Conservation (phyloP, 208 protist genomes). For the Phytomonas serpens region DNA sequence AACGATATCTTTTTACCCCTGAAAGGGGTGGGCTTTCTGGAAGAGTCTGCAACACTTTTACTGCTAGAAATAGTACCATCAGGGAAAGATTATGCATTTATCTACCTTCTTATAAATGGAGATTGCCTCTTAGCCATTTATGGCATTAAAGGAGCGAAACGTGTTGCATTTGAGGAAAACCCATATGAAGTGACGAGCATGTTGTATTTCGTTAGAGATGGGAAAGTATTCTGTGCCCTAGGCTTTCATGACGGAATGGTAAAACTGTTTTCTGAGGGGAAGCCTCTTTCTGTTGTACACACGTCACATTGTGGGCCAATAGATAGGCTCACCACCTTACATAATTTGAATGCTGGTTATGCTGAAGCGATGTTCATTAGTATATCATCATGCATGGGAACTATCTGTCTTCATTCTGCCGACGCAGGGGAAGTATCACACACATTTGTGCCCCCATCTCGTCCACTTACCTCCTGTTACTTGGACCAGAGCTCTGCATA, state of each 20-base stretch:
- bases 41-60: conserved; percentile 5
- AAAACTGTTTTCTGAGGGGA: conserved; percentile 24
- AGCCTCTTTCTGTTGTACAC: conserved; percentile 14
- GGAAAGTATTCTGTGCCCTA: conserved; percentile 20
- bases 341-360: background rate
- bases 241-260: conserved; percentile 39
- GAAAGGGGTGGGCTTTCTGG: background rate
- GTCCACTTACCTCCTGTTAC: conserved; percentile 53
- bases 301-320: conserved; percentile 34
- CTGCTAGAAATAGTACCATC: conserved; percentile 24
- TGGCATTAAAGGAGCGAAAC: conserved; percentile 11
- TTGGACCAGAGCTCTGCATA: conserved; percentile 45
- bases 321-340: conserved; percentile 14
- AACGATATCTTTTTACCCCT: background rate
- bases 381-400: conserved; percentile 47
- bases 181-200: conserved; percentile 30
- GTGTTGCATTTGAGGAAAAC: conserved; percentile 22
- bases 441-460: conserved; percentile 44
- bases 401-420: conserved; percentile 47
- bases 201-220: conserved; percentile 19
- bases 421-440: conserved; percentile 34
- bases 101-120: conserved; percentile 23
- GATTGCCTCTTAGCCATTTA: conserved; percentile 24
- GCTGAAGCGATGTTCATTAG: conserved; percentile 49
- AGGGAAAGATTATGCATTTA: conserved; percentile 16